Base-by-base conservation (phyloP, 2,329 filamentous ascomycete species). In the Samsoniella hepiali region DNA sequence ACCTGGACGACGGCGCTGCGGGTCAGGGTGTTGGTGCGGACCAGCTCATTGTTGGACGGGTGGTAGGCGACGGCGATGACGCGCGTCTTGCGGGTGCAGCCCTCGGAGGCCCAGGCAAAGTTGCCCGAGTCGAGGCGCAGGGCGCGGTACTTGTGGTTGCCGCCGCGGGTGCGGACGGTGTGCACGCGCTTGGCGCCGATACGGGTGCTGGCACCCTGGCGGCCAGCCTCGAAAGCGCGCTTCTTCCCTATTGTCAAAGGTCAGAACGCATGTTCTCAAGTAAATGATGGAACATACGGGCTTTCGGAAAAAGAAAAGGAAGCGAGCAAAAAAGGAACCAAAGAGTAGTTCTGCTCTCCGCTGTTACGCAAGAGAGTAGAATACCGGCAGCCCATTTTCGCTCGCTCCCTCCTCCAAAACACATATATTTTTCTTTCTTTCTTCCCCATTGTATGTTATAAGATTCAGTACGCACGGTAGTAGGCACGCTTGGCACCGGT, bases 41-140 rank as follows among this genome's bases (percentile, higher is more conserved):
- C 93, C 74, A 99, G 88, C 86, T 99, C 95, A 92, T 99, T 99
- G 93, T 99, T 99, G 81, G 94, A 97, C 69, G 95, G 96, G 84
- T 99, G 96, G 91, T 93, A 99, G 79, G 89, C 90, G 83, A 99
- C 96, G 76, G 86, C 93, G 81, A 99, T 97, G 81, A 99, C 91
- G 86, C 96, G 95, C 82, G 91, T 93, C 90, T 99, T 99, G 89
- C 95, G 94, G 83, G 94, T 91, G 82, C 93, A 86, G 77, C 94
- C 93, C 88, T 99, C 95, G 72, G 93, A 97, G 76, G 91, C 94
- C 95, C 95, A 99, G 76, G 93, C 93, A 84, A 98, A 99, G 90
- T 99, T 99, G 80, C 95, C 95, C 71, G 92, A 89, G 80, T 99
- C 95, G 84, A 99, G 91, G 83, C 95, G 95, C 73, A 99, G 93